Percentiles rank a stretch among this genome's conserved stretches.
phyloP scores from a whole-genome alignment of 2,329 filamentous ascomycete species.

The Colletotrichum neosansevieriae region DNA sequence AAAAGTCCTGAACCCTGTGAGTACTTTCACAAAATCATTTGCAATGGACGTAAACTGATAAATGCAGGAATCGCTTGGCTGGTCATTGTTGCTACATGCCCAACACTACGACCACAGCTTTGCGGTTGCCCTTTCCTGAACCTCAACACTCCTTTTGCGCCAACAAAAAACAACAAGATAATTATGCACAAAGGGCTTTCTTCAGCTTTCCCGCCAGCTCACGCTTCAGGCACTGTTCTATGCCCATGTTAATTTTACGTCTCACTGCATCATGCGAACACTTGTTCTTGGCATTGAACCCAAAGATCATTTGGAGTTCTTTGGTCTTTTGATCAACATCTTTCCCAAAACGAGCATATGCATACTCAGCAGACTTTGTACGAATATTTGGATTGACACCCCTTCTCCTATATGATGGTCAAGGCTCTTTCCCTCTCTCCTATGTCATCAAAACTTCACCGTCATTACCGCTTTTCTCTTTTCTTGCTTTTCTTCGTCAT shows the following conservation, averaged over 20 bases:
- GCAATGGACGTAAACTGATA: too few species aligned
- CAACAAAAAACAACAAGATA: too few species aligned
- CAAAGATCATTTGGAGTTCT: not conserved
- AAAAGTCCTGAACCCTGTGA: not conserved
- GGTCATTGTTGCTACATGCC: too few species aligned
- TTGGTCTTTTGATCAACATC: not conserved
- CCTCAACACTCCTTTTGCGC: too few species aligned
- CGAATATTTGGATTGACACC: constrained; percentile 1
- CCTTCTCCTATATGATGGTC: not conserved
- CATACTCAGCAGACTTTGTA: constrained; percentile 9
- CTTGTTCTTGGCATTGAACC: not conserved
- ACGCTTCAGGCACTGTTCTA: not conserved
- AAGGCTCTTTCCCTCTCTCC: not conserved
- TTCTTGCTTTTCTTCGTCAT: not conserved
- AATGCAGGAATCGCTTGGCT: too few species aligned
- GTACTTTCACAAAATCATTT: too few species aligned
- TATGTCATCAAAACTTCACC: not conserved
- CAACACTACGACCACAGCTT: too few species aligned
- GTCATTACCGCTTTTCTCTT: not conserved
- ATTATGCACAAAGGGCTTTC: not conserved
- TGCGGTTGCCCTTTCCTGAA: too few species aligned
- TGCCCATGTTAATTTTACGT: not conserved
- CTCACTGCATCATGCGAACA: not conserved
- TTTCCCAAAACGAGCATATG: not conserved
- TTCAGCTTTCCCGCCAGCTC: not conserved